phyloP scores from a whole-genome alignment of 2,329 filamentous ascomycete genomes.

The Talaromyces sp. region DNA sequence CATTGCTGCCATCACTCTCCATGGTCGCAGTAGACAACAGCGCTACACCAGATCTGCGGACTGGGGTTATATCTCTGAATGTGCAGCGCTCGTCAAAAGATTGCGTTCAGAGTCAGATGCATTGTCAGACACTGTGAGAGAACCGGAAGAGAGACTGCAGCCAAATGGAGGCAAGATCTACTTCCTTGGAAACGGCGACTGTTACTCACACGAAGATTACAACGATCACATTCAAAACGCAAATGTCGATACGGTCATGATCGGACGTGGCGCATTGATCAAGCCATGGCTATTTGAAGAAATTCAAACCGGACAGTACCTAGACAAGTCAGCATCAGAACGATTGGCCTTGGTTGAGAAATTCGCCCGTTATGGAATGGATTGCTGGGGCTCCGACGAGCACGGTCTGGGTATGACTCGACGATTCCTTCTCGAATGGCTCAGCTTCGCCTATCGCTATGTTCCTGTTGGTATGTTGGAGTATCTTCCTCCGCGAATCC shows the following conservation, averaged over 20 bases:
- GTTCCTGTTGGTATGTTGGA: constrained; percentile 87
- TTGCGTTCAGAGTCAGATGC: constrained; percentile 69
- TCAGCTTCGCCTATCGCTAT: constrained; percentile 91
- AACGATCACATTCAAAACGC: constrained; percentile 71
- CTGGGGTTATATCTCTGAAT: constrained; percentile 92
- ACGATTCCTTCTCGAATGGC: constrained; percentile 89
- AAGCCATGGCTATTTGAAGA: constrained; percentile 99
- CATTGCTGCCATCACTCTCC: constrained; percentile 91
- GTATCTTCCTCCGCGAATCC: constrained; percentile 79
- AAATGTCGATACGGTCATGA: constrained; percentile 90
- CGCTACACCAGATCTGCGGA: constrained; percentile 90
- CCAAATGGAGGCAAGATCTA: constrained; percentile 72
- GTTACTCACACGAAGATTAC: constrained; percentile 90
- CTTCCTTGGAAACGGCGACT: constrained; percentile 96
- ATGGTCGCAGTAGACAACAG: constrained; percentile 90
- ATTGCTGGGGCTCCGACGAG: constrained; percentile 95
- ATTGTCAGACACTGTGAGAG: constrained; percentile 71
- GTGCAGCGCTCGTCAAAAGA: constrained; percentile 76
- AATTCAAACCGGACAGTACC: constrained; percentile 84
- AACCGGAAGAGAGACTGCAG: constrained; percentile 72
- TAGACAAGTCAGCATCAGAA: constrained; percentile 90
- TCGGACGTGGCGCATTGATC: constrained; percentile 90
- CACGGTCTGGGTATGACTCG: constrained; percentile 86
- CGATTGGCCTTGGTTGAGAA: constrained; percentile 82
- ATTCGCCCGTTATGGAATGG: constrained; percentile 84